Percentiles rank a stretch among this genome's conserved stretches.
Conservation (phyloP, 495 filamentous ascomycete genomes). For the Trichocladium uniseriatum region DNA sequence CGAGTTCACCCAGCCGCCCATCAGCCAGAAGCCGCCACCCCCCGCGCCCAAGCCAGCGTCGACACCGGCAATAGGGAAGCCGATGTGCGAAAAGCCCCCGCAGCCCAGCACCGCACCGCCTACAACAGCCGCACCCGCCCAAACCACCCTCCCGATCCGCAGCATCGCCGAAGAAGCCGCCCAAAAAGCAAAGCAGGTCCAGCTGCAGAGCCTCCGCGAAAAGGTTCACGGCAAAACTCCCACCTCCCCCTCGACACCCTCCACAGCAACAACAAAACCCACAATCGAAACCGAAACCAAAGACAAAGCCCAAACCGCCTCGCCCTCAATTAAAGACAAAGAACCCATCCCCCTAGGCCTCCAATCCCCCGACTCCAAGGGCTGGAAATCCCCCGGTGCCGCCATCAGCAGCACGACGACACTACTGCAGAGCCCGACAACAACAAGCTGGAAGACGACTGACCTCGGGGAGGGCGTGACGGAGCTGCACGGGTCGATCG, state of each 20-base stretch:
- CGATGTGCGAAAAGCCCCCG: constrained; percentile 5
- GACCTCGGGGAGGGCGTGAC: constrained; percentile 29
- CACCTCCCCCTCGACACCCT: background rate
- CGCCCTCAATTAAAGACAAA: too few relatives aligned
- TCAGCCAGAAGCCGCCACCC: constrained; percentile 28
- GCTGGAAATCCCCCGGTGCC: constrained; percentile 21
- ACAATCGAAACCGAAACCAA: background rate
- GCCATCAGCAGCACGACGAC: constrained; percentile 2
- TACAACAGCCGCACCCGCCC: constrained; percentile 12
- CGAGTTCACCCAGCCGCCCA: constrained; percentile 42
- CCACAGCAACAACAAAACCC: background rate
- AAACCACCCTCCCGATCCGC: constrained; percentile 42
- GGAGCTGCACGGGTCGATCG: constrained; percentile 21
- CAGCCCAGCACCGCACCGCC: background rate
- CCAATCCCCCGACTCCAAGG: constrained; percentile 31
- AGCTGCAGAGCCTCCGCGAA: constrained; percentile 32
- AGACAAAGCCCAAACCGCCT: too few relatives aligned
- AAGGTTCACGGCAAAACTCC: constrained; percentile 22
- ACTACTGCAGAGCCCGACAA: constrained; percentile 37
- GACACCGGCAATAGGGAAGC: constrained; percentile 21
- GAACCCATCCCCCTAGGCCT: constrained; percentile 10
- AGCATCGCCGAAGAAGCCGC: constrained; percentile 65
- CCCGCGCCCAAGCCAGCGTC: constrained; percentile 28
- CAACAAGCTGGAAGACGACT: constrained; percentile 37
- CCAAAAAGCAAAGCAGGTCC: constrained; percentile 47